These are phyloP conservation scores for Venturia aucupariae DNA, from an alignment of 2,329 filamentous ascomycete species.

Conservation along the genomic window DNA sequence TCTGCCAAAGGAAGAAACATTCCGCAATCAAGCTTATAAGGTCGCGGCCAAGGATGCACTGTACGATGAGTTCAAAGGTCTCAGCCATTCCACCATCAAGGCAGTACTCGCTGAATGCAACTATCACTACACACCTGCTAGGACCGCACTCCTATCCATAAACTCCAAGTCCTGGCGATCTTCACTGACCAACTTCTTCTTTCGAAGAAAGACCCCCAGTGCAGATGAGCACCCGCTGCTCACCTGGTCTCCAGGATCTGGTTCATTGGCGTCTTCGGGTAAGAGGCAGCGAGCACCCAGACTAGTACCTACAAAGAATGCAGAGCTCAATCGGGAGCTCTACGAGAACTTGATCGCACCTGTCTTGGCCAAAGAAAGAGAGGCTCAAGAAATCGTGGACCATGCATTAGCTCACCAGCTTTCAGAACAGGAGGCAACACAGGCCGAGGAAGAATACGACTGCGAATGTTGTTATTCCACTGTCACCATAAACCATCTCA, in stretches of 20 bases:
- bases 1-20: conserved; percentile 54
- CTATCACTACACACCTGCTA: conserved; percentile 64
- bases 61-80: conserved; percentile 65
- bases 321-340: conserved; percentile 43
- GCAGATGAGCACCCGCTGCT: conserved; percentile 44
- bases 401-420: conserved; percentile 33
- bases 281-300: conserved; percentile 40
- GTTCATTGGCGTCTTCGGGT: conserved; percentile 43
- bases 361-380: conserved; percentile 29
- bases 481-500: conserved; percentile 62
- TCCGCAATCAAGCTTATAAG: conserved; percentile 59
- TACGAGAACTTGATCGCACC: conserved; percentile 36
- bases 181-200: conserved; percentile 61
- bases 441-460: conserved; percentile 46
- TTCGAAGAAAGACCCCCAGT: conserved; percentile 51
- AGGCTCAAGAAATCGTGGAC: conserved; percentile 33
- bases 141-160: conserved; percentile 58
- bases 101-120: conserved; percentile 75
- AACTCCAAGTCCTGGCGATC: conserved; percentile 70
- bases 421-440: conserved; percentile 41
- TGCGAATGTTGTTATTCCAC: conserved; percentile 69
- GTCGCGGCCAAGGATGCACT: conserved; percentile 58
- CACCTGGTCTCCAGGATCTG: conserved; percentile 40
- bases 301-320: conserved; percentile 55
- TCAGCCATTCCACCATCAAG: conserved; percentile 64